phyloP scores from a whole-genome alignment of 768 basidiomycete genomes.

The Tremella yokohamensis region DNA sequence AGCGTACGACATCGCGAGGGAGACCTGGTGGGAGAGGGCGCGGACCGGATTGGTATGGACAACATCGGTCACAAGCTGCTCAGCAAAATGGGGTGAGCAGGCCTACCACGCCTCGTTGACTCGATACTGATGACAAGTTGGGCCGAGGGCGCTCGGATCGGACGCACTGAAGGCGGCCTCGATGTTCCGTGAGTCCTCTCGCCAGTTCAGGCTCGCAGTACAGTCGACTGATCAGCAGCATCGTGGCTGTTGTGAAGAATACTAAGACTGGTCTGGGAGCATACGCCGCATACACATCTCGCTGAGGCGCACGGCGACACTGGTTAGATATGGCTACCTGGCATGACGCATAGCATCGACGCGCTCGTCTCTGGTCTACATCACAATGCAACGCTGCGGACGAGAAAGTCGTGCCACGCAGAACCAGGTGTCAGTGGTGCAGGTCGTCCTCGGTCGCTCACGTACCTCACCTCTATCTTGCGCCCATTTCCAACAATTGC shows the following conservation, averaged over 20 bases:
- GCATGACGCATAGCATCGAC: too few species aligned
- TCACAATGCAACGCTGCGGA: too few species aligned
- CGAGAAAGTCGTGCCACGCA: too few species aligned
- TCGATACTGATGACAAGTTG: constrained; percentile 53
- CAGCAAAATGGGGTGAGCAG: constrained; percentile 70
- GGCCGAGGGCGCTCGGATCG: constrained; percentile 76
- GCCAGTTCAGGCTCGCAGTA: neutral
- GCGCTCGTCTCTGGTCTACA: too few species aligned
- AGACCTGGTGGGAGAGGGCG: constrained; percentile 79
- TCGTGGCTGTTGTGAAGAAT: constrained; percentile 79
- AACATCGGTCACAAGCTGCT: constrained; percentile 88
- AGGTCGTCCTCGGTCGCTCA: too few species aligned
- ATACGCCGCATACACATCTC: neutral
- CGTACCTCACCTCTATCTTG: too few species aligned
- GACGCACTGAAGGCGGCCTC: constrained; percentile 60
- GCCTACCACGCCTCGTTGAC: neutral
- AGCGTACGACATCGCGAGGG: constrained; percentile 68
- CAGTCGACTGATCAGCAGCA: constrained; percentile 24
- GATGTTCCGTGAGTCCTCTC: constrained; percentile 58
- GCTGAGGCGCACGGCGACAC: too few species aligned
- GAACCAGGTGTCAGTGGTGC: too few species aligned
- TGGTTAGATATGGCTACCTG: too few species aligned
- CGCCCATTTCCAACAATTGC: too few species aligned
- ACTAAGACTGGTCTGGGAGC: constrained; percentile 83
- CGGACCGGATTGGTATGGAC: constrained; percentile 71